A percentile compares a stretch with the other conserved stretches of the same genome.
Conservation (phyloP, 441 rosid genomes). For the Arabidopsis lyrata region DNA sequence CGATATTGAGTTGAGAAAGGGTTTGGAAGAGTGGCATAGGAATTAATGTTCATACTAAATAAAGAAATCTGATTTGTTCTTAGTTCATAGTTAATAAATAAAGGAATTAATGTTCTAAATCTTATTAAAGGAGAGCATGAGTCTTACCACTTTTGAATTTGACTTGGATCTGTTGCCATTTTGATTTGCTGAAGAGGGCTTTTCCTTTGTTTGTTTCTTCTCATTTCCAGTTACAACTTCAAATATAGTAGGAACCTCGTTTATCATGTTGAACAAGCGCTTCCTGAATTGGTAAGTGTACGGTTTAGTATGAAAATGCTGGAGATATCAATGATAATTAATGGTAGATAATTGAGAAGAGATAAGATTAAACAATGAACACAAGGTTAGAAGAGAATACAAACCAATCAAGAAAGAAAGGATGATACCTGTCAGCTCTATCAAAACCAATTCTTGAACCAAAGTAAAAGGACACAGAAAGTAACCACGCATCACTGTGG, state of each 20-base stretch:
- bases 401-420: constrained; percentile 16
- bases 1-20: background rate
- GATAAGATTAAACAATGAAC: background rate
- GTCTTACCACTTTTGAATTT: constrained; percentile 45
- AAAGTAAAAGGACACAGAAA: constrained; percentile 89
- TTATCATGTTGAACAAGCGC: constrained; percentile 92
- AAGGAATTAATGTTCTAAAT: background rate
- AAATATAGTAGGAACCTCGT: constrained; percentile 81
- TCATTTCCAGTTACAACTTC: constrained; percentile 81
- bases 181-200: constrained; percentile 50
- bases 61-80: background rate
- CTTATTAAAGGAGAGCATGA: background rate
- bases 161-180: constrained; percentile 53
- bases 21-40: constrained; percentile 2
- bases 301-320: constrained; percentile 18
- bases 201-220: constrained; percentile 70
- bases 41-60: too few relatives aligned
- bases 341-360: background rate
- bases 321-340: constrained; percentile 15
- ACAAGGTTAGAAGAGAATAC: background rate
- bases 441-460: constrained; percentile 94
- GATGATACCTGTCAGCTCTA: constrained; percentile 82
- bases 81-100: background rate
- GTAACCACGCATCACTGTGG: constrained; percentile 97
- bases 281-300: constrained; percentile 60